phyloP scores from a whole-genome alignment of 176 grass and related monocot species.

The Oryza glaberrima region DNA sequence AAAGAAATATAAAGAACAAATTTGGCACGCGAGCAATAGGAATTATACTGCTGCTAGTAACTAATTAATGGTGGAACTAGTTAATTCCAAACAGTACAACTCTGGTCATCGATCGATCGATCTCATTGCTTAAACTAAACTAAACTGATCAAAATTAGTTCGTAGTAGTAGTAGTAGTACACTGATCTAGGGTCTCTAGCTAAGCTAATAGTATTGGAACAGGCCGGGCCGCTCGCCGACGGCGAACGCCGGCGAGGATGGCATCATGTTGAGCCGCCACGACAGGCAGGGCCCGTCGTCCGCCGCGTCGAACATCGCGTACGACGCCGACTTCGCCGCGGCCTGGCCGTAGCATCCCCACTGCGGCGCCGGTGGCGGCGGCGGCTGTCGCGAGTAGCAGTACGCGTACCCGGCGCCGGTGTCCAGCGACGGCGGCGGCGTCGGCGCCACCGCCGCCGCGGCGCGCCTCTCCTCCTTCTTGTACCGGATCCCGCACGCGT shows the following conservation, averaged over 20 bases:
- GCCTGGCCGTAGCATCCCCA: constrained; percentile 69
- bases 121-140: constrained; percentile 2
- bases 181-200: background rate
- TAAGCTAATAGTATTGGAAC: constrained; percentile 63
- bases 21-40: constrained; percentile 20
- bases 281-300: constrained; percentile 54
- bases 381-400: constrained; percentile 46
- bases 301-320: constrained; percentile 32
- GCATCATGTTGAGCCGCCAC: constrained; percentile 69
- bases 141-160: constrained; percentile 7
- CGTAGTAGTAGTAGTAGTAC: background rate
- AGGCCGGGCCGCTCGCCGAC: constrained; percentile 51
- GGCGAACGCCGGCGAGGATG: constrained; percentile 53
- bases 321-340: constrained; percentile 25
- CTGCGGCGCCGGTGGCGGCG: constrained; percentile 32
- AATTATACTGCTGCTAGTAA: background rate
- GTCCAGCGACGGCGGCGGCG: constrained; percentile 1
- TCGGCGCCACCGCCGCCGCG: constrained; percentile 39
- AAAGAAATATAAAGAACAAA: constrained; percentile 34
- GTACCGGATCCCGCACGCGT: constrained; percentile 90
- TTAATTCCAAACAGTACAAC: background rate
- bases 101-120: background rate
- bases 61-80: background rate
- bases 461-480: constrained; percentile 87
- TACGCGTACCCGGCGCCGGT: constrained; percentile 29